Evolutionary conservation across 495 filamentous ascomycete species (phyloP).

Genomic region (Trichoderma asperelloides): DNA sequence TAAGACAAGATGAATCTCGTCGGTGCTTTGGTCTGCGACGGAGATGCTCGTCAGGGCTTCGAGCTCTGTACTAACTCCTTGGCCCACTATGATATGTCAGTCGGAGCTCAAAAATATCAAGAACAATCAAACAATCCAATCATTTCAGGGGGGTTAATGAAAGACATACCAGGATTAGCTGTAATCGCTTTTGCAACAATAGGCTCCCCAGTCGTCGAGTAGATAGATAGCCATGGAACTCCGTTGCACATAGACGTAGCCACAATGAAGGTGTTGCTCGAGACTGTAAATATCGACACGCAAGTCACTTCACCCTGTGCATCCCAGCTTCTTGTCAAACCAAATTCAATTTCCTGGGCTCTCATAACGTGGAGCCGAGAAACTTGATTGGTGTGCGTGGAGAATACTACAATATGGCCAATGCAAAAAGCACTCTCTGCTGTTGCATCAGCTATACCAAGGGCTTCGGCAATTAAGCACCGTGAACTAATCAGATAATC

Average conservation of each 20-base stretch:
- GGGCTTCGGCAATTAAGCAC: conserved; percentile 17
- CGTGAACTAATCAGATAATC: conserved; percentile 18
- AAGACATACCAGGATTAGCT: not conserved
- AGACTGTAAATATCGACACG: conserved; percentile 20
- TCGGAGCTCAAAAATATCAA: not conserved
- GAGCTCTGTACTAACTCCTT: conserved; percentile 1
- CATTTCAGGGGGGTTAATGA: too few species aligned
- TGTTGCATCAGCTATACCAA: conserved; percentile 14
- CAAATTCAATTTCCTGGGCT: conserved; percentile 17
- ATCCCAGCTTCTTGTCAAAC: conserved; percentile 17
- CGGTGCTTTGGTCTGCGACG: conserved; percentile 11
- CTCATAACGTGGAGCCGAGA: conserved; percentile 28
- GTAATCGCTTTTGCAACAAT: conserved; percentile 13
- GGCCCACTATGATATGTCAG: not conserved
- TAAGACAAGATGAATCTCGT: conserved; percentile 18
- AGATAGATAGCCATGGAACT: conserved; percentile 20
- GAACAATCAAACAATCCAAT: not conserved
- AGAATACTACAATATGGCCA: conserved; percentile 25
- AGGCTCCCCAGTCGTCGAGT: not conserved
- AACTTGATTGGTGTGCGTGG: conserved; percentile 20
- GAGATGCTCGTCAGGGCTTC: conserved; percentile 31
- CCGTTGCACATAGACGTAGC: conserved; percentile 23
- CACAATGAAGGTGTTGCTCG: conserved; percentile 18
- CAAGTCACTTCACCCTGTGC: conserved; percentile 34
- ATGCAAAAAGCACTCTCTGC: conserved; percentile 27